Evolutionary conservation across 1,139 yeast genomes (phyloP).

Genomic region (Pichia sp.): DNA sequence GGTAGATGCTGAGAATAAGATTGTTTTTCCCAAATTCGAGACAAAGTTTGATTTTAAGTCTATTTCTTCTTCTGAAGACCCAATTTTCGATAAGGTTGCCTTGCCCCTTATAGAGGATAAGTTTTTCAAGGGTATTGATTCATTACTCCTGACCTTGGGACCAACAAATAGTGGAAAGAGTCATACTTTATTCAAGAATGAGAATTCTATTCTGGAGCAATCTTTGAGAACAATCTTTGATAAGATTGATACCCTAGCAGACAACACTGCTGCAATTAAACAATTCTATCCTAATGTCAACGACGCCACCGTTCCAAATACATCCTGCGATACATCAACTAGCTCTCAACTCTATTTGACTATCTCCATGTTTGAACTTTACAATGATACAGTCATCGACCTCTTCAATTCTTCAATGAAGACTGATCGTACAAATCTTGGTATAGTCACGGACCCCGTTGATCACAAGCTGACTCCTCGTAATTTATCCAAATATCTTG

Average conservation of each 20-base stretch:
- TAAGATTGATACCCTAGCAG: conserved; percentile 6
- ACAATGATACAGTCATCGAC: conserved; percentile 35
- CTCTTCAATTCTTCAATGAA: conserved; percentile 22
- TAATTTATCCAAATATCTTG: conserved; percentile 29
- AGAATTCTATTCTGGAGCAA: conserved; percentile 14
- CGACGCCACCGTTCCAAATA: conserved; percentile 1
- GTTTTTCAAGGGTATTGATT: conserved; percentile 30
- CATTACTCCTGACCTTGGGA: conserved; percentile 40
- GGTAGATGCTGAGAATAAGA: conserved; percentile 14
- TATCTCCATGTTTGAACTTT: conserved; percentile 37
- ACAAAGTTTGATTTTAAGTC: conserved; percentile 22
- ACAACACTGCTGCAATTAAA: conserved; percentile 5
- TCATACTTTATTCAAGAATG: conserved; percentile 26
- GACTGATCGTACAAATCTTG: conserved; percentile 15
- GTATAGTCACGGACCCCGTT: conserved; percentile 25
- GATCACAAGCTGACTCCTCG: conserved; percentile 33
- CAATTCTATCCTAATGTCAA: conserved; percentile 7
- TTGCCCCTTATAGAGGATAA: conserved; percentile 19
- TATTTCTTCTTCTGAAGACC: conserved; percentile 13
- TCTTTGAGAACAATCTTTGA: conserved; percentile 18
- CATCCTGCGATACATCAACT: conserved; percentile 2
- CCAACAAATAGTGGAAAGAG: conserved; percentile 46
- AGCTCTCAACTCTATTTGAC: conserved; percentile 13
- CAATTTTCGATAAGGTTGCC: conserved; percentile 13
- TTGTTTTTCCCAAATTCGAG: conserved; percentile 19